Evolutionary conservation across 2,329 filamentous ascomycete genomes (phyloP), one percentile per base, ranked within the genome.

Genomic region (Diaporthe aspalathi): DNA sequence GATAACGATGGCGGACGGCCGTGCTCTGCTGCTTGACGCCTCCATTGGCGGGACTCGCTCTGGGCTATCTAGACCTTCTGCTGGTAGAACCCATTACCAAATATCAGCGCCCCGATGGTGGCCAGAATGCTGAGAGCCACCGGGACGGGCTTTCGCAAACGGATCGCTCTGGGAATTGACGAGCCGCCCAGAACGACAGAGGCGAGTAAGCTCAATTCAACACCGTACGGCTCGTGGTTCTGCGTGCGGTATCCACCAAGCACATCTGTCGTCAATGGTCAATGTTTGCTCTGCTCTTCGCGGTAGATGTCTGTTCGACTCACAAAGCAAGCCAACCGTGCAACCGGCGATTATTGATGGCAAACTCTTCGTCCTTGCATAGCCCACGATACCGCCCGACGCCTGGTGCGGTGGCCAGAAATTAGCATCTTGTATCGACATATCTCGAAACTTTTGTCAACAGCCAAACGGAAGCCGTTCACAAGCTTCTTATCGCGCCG

Each of bases 121-220:
- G 95, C 94, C 78, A 98, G 79, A 60, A 94, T 78, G 78, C 93
- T 95, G 78, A 99, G 84, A 14, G 91, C 89, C 70, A 93, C 86
- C 0, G 96, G 95, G 67, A 99, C 89, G 0, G 94, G 93, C 88
- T 98, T 99, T 76, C 88, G 86, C 52, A 91, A 88, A 81, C 91
- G 93, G 78, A 99, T 90, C 5, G 94, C 96, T 67, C 96, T 89
- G 16, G 96, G 96, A 72, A 98, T 91, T 2, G 93, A 92, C 52
- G 93, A 93, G 24, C 94, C 94, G 52, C 88, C 95, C 45, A 99
- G 88, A 32, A 98, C 84, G n/a, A 94, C 78, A 0, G 94, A 97
- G 5, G 96, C 96, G 53, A 98, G 86, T 12, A 99, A 87, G n/a
- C 92, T 93, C 53, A 97, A 85, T 83, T 98, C 96, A 76, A 97